Percentiles rank a stretch among this genome's conserved stretches.
Evolutionary conservation across 495 filamentous ascomycete genomes (phyloP).

Genomic region (Penicillium argentinense): DNA sequence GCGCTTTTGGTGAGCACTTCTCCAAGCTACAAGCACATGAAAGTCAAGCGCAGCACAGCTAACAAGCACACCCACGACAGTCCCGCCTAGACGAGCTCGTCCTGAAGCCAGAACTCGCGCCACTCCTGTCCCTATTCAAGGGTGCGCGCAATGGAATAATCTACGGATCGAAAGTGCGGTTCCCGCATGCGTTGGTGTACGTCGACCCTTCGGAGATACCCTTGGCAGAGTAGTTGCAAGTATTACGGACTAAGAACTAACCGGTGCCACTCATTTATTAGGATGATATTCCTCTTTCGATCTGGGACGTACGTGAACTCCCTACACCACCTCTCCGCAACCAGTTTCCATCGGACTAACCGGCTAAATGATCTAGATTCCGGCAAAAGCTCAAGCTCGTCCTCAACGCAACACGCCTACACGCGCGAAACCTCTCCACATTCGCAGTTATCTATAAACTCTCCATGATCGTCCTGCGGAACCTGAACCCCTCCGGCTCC

Average conservation of each 20-base stretch:
- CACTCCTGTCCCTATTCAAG: slow-evolving; percentile 80
- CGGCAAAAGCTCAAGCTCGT: slow-evolving; percentile 77
- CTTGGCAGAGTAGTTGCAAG: too few species aligned
- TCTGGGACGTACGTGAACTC: slow-evolving; percentile 68
- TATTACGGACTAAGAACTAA: too few species aligned
- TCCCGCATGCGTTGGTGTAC: slow-evolving; percentile 95
- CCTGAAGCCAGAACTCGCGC: slow-evolving; percentile 79
- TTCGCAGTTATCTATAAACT: slow-evolving; percentile 91
- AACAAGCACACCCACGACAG: slow-evolving; percentile 15
- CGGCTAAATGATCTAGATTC: slow-evolving; percentile 46
- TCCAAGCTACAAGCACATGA: slow-evolving; percentile 7
- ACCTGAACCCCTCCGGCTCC: slow-evolving; percentile 57
- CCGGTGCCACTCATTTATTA: slow-evolving; percentile 25
- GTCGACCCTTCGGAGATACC: slow-evolving; percentile 16
- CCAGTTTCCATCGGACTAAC: slow-evolving; percentile 11
- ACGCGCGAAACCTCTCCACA: slow-evolving; percentile 86
- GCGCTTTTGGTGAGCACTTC: slow-evolving; percentile 35
- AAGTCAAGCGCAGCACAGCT: slow-evolving; percentile 1
- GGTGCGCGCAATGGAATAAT: slow-evolving; percentile 93
- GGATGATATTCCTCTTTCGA: slow-evolving; percentile 94
- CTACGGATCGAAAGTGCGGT: slow-evolving; percentile 97
- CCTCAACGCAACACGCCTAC: slow-evolving; percentile 80
- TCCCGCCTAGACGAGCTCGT: slow-evolving; percentile 63
- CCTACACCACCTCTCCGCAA: neutral
- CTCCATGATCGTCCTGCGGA: slow-evolving; percentile 68